Conservation (phyloP, 2,329 filamentous ascomycete species). For the Colletotrichum camelliae region DNA sequence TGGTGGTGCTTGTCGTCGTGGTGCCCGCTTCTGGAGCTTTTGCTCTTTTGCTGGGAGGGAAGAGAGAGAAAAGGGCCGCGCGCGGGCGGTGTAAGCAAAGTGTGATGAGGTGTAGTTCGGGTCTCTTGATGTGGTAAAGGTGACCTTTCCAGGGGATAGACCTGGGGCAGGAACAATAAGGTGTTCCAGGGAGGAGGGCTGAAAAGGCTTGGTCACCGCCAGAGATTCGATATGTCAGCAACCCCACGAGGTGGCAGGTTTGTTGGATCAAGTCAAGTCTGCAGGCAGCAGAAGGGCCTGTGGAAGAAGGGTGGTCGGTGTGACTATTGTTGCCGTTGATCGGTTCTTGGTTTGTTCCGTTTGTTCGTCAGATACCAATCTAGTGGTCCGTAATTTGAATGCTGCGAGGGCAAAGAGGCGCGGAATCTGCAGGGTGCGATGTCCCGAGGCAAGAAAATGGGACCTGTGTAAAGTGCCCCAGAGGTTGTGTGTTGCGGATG, state of each 20-base stretch:
- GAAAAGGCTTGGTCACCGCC: constrained; percentile 15
- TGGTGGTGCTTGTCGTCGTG: not conserved
- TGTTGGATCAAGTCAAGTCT: not conserved
- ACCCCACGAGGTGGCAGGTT: not conserved
- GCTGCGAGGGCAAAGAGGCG: not conserved
- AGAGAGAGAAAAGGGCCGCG: not conserved
- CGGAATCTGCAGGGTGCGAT: not conserved
- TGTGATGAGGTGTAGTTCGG: not conserved
- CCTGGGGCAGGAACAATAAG: constrained; percentile 12
- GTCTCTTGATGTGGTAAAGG: not conserved
- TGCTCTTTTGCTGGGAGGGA: not conserved
- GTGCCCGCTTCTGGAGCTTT: not conserved
- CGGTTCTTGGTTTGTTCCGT: not conserved
- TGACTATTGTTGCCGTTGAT: not conserved
- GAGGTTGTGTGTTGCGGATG: not conserved
- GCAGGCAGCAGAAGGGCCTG: not conserved
- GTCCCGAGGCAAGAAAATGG: not conserved
- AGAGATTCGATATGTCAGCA: constrained; percentile 16
- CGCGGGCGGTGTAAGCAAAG: constrained; percentile 17
- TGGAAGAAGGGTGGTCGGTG: not conserved
- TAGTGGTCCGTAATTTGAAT: not conserved
- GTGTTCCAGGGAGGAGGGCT: constrained; percentile 18
- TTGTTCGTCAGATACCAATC: not conserved
- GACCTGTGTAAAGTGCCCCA: not conserved
- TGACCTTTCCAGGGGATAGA: not conserved